Conservation (phyloP, 441 rosid species). For the Sinapis alba region DNA sequence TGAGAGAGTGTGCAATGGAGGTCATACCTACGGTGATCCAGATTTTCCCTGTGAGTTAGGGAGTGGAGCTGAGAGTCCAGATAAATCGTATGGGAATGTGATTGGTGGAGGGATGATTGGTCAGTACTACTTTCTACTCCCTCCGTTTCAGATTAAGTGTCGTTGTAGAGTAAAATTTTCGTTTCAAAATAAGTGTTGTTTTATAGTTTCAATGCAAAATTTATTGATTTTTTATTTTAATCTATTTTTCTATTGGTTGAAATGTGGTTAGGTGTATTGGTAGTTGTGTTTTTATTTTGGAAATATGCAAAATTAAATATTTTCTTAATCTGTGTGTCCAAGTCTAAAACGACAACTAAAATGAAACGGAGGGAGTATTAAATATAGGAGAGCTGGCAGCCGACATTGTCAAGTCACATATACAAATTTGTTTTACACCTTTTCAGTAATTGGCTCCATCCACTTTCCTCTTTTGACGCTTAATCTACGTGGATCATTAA, state of each 20-base stretch:
- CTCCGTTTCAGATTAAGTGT: no score
- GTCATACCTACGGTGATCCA: conserved; percentile 82
- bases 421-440: conserved; percentile 34
- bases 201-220: no score
- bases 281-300: no score
- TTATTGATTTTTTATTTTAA: no score
- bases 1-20: conserved; percentile 84
- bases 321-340: no score
- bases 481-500: conserved; percentile 74
- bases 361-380: no score
- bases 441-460: conserved; percentile 85
- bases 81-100: conserved; percentile 62
- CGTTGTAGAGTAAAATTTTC: no score
- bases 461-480: conserved; percentile 86
- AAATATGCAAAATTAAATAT: no score
- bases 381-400: not conserved
- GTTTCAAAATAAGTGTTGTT: no score
- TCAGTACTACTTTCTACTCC: conserved; percentile 42
- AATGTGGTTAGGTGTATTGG: no score
- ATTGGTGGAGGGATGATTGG: conserved; percentile 99
- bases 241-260: no score
- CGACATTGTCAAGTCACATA: conserved; percentile 11
- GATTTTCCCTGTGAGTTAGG: conserved; percentile 98
- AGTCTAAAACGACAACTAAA: no score
- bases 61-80: conserved; percentile 92